Percentiles rank a stretch among this genome's conserved stretches.
phyloP scores from a whole-genome alignment of 768 basidiomycete genomes.

The Chiua virens region DNA sequence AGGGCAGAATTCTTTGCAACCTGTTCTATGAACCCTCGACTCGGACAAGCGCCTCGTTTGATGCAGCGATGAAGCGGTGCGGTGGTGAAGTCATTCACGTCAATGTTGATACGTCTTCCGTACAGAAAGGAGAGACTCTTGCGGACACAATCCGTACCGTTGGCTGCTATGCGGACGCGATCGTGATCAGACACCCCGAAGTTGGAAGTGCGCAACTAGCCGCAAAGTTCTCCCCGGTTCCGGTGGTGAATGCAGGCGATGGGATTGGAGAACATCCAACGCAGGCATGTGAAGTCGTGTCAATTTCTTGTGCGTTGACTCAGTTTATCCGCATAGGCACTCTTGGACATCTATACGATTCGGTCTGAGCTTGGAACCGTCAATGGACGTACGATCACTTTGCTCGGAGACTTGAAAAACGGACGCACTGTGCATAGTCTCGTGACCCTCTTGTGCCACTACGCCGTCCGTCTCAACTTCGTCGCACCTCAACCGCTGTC shows the following conservation, averaged over 20 bases:
- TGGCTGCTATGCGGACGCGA: constrained; percentile 92
- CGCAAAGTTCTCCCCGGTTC: constrained; percentile 95
- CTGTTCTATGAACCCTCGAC: constrained; percentile 98
- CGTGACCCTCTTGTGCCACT: constrained; percentile 87
- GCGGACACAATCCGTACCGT: constrained; percentile 93
- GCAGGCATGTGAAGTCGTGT: constrained; percentile 54
- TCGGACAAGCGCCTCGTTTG: constrained; percentile 92
- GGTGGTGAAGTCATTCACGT: constrained; percentile 94
- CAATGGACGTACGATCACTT: constrained; percentile 90
- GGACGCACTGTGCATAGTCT: constrained; percentile 97
- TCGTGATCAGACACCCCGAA: constrained; percentile 92
- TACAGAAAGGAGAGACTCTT: constrained; percentile 90
- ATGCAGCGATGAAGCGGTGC: constrained; percentile 98
- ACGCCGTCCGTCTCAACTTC: constrained; percentile 93
- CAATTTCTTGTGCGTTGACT: not conserved
- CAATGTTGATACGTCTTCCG: constrained; percentile 78
- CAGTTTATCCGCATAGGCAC: constrained; percentile 47
- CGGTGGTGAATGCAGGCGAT: constrained; percentile 95
- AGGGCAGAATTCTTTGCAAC: constrained; percentile 87
- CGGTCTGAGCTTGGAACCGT: constrained; percentile 97
- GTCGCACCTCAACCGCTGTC: constrained; percentile 83
- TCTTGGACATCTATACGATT: constrained; percentile 90
- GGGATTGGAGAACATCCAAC: constrained; percentile 98
- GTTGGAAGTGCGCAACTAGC: constrained; percentile 92
- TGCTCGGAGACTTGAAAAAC: constrained; percentile 96